Evolutionary conservation across 495 filamentous ascomycete species (phyloP).

Genomic region (Penicillium salamii): DNA sequence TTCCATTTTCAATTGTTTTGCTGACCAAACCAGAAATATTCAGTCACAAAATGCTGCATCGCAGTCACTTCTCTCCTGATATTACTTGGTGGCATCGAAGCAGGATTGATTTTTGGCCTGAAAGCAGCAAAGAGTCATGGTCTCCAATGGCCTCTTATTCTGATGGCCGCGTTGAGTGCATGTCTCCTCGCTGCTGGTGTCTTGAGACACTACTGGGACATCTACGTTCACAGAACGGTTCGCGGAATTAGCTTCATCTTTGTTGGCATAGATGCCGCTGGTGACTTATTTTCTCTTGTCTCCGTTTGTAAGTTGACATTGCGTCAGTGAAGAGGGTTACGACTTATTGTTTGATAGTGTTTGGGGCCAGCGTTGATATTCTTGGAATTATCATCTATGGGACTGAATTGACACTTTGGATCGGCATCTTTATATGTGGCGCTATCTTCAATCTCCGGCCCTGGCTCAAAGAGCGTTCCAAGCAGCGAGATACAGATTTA

Average conservation of each 20-base stretch:
- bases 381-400: conserved; percentile 61
- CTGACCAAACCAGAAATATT: conserved; percentile 38
- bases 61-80: conserved; percentile 33
- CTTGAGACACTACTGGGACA: conserved; percentile 56
- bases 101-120: conserved; percentile 50
- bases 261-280: conserved; percentile 61
- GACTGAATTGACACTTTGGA: conserved; percentile 58
- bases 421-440: conserved; percentile 60
- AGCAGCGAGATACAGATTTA: conserved; percentile 5
- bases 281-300: conserved; percentile 59
- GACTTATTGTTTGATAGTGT: conserved; percentile 35
- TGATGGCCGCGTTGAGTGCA: conserved; percentile 62
- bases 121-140: conserved; percentile 33
- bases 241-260: conserved; percentile 66
- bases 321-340: conserved; percentile 2
- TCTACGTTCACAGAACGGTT: conserved; percentile 56
- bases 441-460: conserved; percentile 58
- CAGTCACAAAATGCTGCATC: conserved; percentile 37
- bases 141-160: conserved; percentile 50
- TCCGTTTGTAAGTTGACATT: conserved; percentile 40
- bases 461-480: conserved; percentile 35
- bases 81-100: conserved; percentile 51
- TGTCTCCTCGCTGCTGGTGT: conserved; percentile 54
- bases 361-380: conserved; percentile 51
- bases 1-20: background rate